Evolutionary conservation across 2,329 filamentous ascomycete genomes (phyloP), one percentile per base, ranked within the genome.

Genomic region (Fusarium staphyleae): DNA sequence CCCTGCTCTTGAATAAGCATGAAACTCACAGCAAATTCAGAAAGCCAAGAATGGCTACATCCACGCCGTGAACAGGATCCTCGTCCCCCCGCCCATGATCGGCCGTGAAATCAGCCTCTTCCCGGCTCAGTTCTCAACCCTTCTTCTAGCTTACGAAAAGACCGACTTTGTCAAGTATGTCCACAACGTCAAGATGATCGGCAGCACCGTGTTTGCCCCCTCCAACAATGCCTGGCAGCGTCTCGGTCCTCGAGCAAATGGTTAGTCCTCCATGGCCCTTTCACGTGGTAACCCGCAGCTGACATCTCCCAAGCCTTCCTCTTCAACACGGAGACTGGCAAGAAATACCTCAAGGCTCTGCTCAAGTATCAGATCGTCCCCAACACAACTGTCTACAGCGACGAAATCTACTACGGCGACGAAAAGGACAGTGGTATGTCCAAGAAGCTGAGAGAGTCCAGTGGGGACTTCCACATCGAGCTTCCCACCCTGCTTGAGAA

Each of bases 201-300:
- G 91, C 29, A 85, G 86, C 32, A 96, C 92, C 3, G 70, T 95
- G 55, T 96, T 96, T 66, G 89, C 89, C 0, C 92, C 93, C 0
- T 85, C 82, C 37, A 96, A 97, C 79, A 76, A 74, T 4, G 93
- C 92, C n/a, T 96, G 93, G 77, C 70, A 81, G 65, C 84, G 84
- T 61, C 86, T 97, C 1, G 91, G 91, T 0, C 81, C 84, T 1
- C 79, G 72, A 48, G 84, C 88, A 66, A 96, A 93, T 69, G 89
- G 33, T 47, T 5, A 32, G 43, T 32, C 1, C 10, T n/a, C 4
- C 32, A 15, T 9, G 11, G 2, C 3, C 14, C 7, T 10, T 10
- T 18, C 16, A 26, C 22, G 24, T 14, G 19, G 10, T n/a, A 28
- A 13, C 13, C n/a, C 7, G 13, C 36, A 18, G 24, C 43, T 46